These are phyloP conservation scores for Pleurotus pulmonarius DNA, from an alignment of 768 basidiomycete genomes.

Conservation along the genomic window DNA sequence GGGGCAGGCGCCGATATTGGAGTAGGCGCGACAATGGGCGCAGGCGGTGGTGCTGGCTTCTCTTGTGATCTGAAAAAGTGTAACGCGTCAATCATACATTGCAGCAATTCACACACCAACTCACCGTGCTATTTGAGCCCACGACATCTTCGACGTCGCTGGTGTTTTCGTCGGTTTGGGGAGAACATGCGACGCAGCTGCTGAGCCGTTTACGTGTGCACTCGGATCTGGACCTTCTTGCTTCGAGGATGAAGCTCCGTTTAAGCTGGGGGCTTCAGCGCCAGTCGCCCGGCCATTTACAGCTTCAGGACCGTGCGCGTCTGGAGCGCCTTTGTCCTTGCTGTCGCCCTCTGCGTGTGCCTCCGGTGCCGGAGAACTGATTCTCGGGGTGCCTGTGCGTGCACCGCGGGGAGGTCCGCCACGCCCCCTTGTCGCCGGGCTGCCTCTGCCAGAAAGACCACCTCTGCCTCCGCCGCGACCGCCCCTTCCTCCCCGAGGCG, in stretches of 20 bases:
- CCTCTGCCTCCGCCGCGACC: constrained; percentile 55
- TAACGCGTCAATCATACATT: constrained; percentile 7
- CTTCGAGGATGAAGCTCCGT: constrained; percentile 3
- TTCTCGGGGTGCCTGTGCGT: constrained; percentile 30
- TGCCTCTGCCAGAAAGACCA: constrained; percentile 52
- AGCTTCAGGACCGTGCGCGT: neutral
- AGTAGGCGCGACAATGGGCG: constrained; percentile 26
- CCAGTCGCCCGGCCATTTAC: neutral
- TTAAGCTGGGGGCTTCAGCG: too few relatives aligned
- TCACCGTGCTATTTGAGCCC: constrained; percentile 82
- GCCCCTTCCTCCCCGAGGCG: constrained; percentile 55
- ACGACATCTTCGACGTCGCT: constrained; percentile 74
- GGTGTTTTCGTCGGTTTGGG: constrained; percentile 44
- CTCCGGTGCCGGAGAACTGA: constrained; percentile 16
- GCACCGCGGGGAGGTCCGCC: constrained; percentile 12
- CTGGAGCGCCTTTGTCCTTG: neutral
- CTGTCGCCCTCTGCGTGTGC: constrained; percentile 12
- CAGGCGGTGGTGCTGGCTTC: constrained; percentile 45
- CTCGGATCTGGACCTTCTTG: constrained; percentile 4
- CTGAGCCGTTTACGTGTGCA: constrained; percentile 34
- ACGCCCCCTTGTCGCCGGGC: constrained; percentile 41
- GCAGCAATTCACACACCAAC: constrained; percentile 16
- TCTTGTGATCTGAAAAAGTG: constrained; percentile 51
- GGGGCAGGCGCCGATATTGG: constrained; percentile 24
- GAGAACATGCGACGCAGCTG: neutral